These are phyloP conservation scores for Erodium moschatum DNA, from an alignment of 441 rosid species.

Conservation along the genomic window DNA sequence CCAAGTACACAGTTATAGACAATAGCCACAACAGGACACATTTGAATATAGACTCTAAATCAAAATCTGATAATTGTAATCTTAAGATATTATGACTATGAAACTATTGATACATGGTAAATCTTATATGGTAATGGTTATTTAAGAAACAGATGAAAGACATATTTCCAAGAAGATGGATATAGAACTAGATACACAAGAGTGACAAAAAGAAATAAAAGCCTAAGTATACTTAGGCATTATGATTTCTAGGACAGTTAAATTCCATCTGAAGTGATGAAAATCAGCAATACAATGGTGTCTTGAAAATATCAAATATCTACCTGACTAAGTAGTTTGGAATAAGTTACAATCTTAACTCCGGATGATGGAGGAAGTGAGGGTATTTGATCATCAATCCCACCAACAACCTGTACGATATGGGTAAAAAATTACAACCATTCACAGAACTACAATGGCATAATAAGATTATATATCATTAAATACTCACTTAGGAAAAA, in stretches of 20 bases:
- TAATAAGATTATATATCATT: neutral
- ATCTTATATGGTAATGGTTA: neutral
- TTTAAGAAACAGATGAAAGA: slow-evolving; percentile 6
- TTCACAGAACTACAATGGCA: slow-evolving; percentile 15
- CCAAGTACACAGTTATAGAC: neutral
- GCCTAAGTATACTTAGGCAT: neutral
- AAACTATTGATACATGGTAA: slow-evolving; percentile 7
- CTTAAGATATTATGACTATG: neutral
- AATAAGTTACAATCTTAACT: slow-evolving; percentile 62
- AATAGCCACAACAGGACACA: neutral
- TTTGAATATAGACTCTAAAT: neutral
- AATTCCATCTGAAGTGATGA: too few species aligned
- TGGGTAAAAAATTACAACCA: slow-evolving; percentile 20
- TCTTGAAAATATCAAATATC: slow-evolving; percentile 7
- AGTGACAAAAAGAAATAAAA: slow-evolving; percentile 7
- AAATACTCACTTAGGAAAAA: slow-evolving; percentile 20
- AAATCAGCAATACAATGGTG: neutral
- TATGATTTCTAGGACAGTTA: neutral
- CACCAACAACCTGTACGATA: slow-evolving; percentile 79
- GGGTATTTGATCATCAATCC: slow-evolving; percentile 72
- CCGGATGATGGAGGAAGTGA: slow-evolving; percentile 69
- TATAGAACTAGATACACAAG: neutral
- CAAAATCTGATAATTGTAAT: neutral
- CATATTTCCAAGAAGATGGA: neutral
- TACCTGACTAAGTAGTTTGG: slow-evolving; percentile 81